Evolutionary conservation across 2,329 filamentous ascomycete species (phyloP).

Genomic region (Talaromyces sp.): DNA sequence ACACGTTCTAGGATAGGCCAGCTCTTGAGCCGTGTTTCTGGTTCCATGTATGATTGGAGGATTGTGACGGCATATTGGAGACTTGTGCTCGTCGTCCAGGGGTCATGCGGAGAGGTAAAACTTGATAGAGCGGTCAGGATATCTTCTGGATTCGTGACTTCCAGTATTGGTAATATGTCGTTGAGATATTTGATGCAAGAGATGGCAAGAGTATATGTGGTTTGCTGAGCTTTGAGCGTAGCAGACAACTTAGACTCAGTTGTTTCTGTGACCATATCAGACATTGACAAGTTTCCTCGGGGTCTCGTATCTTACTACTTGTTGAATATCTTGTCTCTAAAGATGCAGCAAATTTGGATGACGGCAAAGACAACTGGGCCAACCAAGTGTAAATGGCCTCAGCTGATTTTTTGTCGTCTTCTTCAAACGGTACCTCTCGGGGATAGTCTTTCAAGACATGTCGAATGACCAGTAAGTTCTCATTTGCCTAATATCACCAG

Average conservation of each 20-base stretch:
- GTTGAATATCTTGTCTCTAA: conserved; percentile 27
- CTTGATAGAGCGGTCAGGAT: conserved; percentile 33
- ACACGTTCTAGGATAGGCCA: conserved; percentile 26
- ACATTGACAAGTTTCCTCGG: not conserved
- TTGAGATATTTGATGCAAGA: conserved; percentile 27
- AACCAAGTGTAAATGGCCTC: conserved; percentile 34
- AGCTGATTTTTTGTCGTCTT: conserved; percentile 25
- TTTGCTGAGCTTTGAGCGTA: conserved; percentile 25
- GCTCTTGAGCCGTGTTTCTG: conserved; percentile 17
- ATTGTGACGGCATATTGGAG: conserved; percentile 21
- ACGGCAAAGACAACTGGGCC: conserved; percentile 30
- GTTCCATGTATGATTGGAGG: conserved; percentile 20
- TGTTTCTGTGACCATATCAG: conserved; percentile 15
- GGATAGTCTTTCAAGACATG: conserved; percentile 24
- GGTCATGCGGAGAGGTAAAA: conserved; percentile 31
- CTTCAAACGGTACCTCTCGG: conserved; percentile 19
- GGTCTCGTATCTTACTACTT: conserved; percentile 17
- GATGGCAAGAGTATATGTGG: conserved; percentile 30
- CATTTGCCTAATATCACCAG: conserved; percentile 27
- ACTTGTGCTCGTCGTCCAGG: conserved; percentile 34
- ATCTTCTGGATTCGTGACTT: conserved; percentile 24
- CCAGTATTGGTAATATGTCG: conserved; percentile 21
- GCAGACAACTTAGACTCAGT: conserved; percentile 20
- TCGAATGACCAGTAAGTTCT: conserved; percentile 31
- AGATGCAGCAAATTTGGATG: conserved; percentile 28